Evolutionary conservation across 2,329 filamentous ascomycete genomes (phyloP).

Genomic region (Trichoderma citrinoviride): DNA sequence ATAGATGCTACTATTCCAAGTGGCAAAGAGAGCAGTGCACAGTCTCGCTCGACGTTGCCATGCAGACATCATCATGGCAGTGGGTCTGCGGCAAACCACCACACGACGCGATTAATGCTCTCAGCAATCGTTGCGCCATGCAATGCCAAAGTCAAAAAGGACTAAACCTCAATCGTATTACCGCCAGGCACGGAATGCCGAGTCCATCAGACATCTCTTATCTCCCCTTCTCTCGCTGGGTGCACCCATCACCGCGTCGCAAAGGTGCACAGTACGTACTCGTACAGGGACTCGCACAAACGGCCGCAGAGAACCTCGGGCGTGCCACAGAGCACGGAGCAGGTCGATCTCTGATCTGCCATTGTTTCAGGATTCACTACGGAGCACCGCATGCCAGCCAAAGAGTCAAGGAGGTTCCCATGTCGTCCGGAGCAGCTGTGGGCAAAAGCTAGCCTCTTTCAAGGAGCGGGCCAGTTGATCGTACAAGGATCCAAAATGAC

Average conservation of each 20-base stretch:
- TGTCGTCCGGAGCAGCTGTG: slow-evolving; percentile 4
- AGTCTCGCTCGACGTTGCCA: neutral
- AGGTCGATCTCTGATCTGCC: slow-evolving; percentile 28
- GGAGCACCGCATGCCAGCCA: slow-evolving; percentile 13
- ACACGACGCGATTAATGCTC: slow-evolving; percentile 14
- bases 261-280: neutral
- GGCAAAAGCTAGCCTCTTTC: slow-evolving; percentile 5
- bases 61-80: neutral
- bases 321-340: slow-evolving; percentile 17
- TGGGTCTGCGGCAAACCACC: slow-evolving; percentile 2
- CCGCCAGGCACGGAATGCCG: neutral
- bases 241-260: neutral
- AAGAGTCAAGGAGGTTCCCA: too few species aligned
- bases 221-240: neutral
- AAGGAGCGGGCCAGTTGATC: slow-evolving; percentile 18
- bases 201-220: neutral
- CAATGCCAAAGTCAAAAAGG: neutral
- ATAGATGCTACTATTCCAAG: neutral
- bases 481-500: slow-evolving; percentile 18
- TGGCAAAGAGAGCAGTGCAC: neutral
- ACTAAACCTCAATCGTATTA: neutral
- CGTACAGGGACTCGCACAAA: too few species aligned
- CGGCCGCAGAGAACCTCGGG: slow-evolving; percentile 5
- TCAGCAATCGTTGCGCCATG: neutral
- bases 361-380: slow-evolving; percentile 26